Evolutionary conservation across 2,329 filamentous ascomycete species (phyloP), one percentile per base, ranked within the genome.

Genomic region (Ascochyta rabiei): DNA sequence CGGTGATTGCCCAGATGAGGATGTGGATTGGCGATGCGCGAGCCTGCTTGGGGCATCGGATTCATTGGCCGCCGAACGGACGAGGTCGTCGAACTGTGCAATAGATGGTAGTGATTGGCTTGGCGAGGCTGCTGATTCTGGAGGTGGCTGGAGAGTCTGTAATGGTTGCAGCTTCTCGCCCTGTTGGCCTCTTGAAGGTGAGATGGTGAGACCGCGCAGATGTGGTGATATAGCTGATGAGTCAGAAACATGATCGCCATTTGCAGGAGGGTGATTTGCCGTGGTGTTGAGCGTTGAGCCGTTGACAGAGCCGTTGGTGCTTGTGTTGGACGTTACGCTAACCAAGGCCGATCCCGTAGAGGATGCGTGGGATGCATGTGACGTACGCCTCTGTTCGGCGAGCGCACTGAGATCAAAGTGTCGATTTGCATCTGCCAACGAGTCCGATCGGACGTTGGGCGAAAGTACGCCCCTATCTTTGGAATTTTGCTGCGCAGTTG

Each of bases 101-200:
- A 76, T 74, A 1, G 64, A 64, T 5, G 74, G 74, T 8, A 76
- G 60, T 40, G 65, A 62, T 43, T 69, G 67, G 37, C 59, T 71
- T 10, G 73, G 69, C 10, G 73, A 76, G 7, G 55, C 47, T 40
- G 58, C 56, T 35, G 61, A 51, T 21, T 62, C 64, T 12, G 61
- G 61, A 8, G 73, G 70, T 10, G 72, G 72, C 6, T 64, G 64
- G 3, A 63, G 66, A 13, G 70, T 68, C 40, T 76, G 74, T 4
- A 76, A 57, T 13, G 69, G 70, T 10, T 73, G 73, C 12, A 76
- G 64, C n/a, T 64, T 75, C 28, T 74, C 64, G 31, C 62, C 64
- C 8, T 57, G 62, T 19, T 67, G 60, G 1, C 53, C 68, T 50
- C 62, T 60, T n/a, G 68, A 64, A 24, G 61, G 60, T 10, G 71